Evolutionary conservation across 208 protist species (phyloP), one percentile per base, ranked within the genome.

Genomic region (Wallacemonas sp.): DNA sequence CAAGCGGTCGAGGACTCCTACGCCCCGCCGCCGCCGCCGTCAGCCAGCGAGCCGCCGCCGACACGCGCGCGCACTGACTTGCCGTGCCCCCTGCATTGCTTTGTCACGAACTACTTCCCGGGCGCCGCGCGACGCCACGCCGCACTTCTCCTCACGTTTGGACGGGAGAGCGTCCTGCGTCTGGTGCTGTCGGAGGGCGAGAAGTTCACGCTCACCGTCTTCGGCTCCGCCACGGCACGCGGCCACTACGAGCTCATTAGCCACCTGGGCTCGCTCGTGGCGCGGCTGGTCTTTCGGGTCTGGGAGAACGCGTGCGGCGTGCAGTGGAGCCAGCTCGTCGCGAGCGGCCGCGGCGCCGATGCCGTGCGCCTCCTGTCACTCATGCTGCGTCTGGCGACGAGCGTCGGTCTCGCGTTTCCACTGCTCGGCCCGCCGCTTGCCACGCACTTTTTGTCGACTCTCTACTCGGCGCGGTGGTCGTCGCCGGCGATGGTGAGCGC

Each of bases 281-380:
- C 79, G 16, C 83, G 96, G 19, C 74, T 97, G 36, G 61, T 98
- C 21, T 98, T 97, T 46, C 83, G 88, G 19, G 74, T 94, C n/a
- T 95, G 96, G 79, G 93, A 98, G 69, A 92, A 85, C 56, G 81
- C 84, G 23, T 95, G 89, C 63, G 87, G 88, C 52, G 75, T 79
- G 36, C 77, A 76, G 39, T 97, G 93, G 90, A 91, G 83, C 61
- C 83, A 80, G 46, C 79, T 85, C 48, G 68, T 74, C 2, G 75
- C 80, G 6, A 48, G 49, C 26, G 85, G 81, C 6, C 63, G 67
- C 41, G 30, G 19, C 8, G n/a, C 55, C 11, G 60, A 64, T 26
- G 85, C 80, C 17, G 67, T 74, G 17, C 43, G 54, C 27, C 76
- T 97, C 23, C 74, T 98, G 11, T 46, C 61, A 36, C 29, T 85